phyloP scores from a whole-genome alignment of 176 grass and related monocot species.

The Tillandsia fasciculata region DNA sequence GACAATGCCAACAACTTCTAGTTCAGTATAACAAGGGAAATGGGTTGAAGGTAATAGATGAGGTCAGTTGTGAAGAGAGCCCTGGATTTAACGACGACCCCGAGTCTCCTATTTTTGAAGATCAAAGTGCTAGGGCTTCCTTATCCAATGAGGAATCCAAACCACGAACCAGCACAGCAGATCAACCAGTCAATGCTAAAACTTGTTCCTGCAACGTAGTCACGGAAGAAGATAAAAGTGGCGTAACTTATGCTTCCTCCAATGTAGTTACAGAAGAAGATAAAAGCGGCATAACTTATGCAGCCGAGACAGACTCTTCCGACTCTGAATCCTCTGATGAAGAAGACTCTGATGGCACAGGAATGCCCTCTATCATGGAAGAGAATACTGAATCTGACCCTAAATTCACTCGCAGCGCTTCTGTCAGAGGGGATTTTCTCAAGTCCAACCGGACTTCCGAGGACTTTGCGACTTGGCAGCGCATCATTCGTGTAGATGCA shows the following conservation, averaged over 20 bases:
- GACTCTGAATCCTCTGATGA: slow-evolving; percentile 79
- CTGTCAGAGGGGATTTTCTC: slow-evolving; percentile 47
- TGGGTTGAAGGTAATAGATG: slow-evolving; percentile 53
- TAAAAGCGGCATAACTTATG: slow-evolving; percentile 22
- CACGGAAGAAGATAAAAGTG: slow-evolving; percentile 29
- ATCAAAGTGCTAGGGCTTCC: slow-evolving; percentile 20
- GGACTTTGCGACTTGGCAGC: slow-evolving; percentile 77
- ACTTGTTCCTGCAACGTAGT: slow-evolving; percentile 11
- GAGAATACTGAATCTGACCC: slow-evolving; percentile 42
- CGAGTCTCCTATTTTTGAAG: slow-evolving; percentile 56
- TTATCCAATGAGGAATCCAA: slow-evolving; percentile 39
- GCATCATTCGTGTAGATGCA: slow-evolving; percentile 90
- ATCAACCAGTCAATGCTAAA: slow-evolving; percentile 30
- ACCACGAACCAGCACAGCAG: slow-evolving; percentile 19
- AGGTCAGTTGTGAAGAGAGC: slow-evolving; percentile 41
- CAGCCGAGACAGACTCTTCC: slow-evolving; percentile 64
- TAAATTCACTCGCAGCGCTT: slow-evolving; percentile 40
- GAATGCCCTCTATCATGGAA: slow-evolving; percentile 29
- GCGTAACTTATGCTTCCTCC: not conserved
- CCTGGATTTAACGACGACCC: slow-evolving; percentile 45
- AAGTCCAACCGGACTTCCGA: slow-evolving; percentile 49
- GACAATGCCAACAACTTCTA: slow-evolving; percentile 55
- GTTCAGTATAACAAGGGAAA: slow-evolving; percentile 46
- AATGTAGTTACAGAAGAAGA: slow-evolving; percentile 6
- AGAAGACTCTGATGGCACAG: slow-evolving; percentile 48